Evolutionary conservation across 768 basidiomycete species (phyloP), one percentile per base, ranked within the genome.

Genomic region (Termitomyces eurrhizus): DNA sequence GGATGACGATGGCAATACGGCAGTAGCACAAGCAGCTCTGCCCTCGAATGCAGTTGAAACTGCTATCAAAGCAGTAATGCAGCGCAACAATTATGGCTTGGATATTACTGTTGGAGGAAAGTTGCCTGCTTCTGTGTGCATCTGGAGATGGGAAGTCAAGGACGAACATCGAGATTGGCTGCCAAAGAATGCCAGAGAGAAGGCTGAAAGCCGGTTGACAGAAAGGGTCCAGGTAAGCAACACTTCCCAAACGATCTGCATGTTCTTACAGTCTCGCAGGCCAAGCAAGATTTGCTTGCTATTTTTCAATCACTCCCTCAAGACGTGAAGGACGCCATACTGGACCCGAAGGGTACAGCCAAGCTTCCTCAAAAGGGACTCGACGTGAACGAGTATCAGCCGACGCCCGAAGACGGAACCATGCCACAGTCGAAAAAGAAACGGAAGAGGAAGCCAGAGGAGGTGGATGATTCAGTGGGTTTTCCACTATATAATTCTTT

Each of bases 71-170:
- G 66, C 75, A 2, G 70, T 89, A 12, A 83, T 92, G 58, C 76
- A 70, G 33, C 86, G 94, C 16, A 83, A 80, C 32, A 95, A 96
- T 71, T 95, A 95, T 67, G 94, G 94, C 1, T 72, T 95, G 6
- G 85, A 91, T 56, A 73, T 75, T 2, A 67, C 74, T 18, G 67
- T 73, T 11, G 82, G 82, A 39, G 75, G 75, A 56, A 90, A 82
- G 68, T 67, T 77, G 24, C 86, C 88, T 14, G 83, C 87, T 7
- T 75, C 82, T n/a, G 73, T 91, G 37, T 87, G 83, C 62, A 75
- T 89, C 24, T 95, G 92, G 92, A 78, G 90, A 55, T 96, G 93
- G 94, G 94, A 96, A 70, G 86, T 90, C 12, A 84, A 83, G 66
- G 79, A 83, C 3, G 65, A 78, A 21, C 77, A 80, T 63, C 74